Base-by-base conservation (phyloP, 176 grass and related monocot species). In the Ananas comosus region DNA sequence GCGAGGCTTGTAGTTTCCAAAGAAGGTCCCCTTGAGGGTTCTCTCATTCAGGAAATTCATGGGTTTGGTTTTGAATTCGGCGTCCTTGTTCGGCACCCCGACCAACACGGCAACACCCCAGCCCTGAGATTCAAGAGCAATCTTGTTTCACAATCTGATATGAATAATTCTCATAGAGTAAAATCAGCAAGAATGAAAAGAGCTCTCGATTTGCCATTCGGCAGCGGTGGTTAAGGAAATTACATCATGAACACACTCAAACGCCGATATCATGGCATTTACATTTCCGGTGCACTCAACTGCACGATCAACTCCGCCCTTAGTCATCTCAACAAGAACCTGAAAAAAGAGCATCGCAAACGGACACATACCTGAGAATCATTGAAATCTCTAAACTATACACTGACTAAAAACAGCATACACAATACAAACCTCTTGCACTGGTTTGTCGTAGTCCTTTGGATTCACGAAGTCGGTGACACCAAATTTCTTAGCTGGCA, bases 191-290 rank as follows among this genome's bases (percentile, higher is more conserved):
- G 21, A 61, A 18, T 10, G 8, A 17, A 59, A 16, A n/a, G 16
- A 61, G 56, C 13, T 61, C 21, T 22, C 4, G 21, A 42, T 42
- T 42, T 42, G 33, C 33, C 33, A 49, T 0, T 48, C 12, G n/a
- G 14, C 0, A 29, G 14, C 28, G 0, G 2, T 16, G 22, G 17
- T 48, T 0, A 10, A 4, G 13, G 1, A 53, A 25, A 68, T 0
- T 88, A 96, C 91, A 84, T 96, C 91, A 51, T 96, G 91, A 77
- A 96, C 91, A 80, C 91, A 86, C 54, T 96, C 91, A 70, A 91
- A 86, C 52, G 91, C 85, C 54, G 87, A 83, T 49, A 96, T 91
- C 91, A 96, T 96, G 2, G 91, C 88, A 1, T 84, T 72, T 1
- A 91, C 52, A 54, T 96, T 91, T 51, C 91, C 91, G 1, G 91